A percentile compares a stretch with the other conserved stretches of the same genome.
phyloP scores from a whole-genome alignment of 1,139 yeast species.

The Lodderomyces margitis region DNA sequence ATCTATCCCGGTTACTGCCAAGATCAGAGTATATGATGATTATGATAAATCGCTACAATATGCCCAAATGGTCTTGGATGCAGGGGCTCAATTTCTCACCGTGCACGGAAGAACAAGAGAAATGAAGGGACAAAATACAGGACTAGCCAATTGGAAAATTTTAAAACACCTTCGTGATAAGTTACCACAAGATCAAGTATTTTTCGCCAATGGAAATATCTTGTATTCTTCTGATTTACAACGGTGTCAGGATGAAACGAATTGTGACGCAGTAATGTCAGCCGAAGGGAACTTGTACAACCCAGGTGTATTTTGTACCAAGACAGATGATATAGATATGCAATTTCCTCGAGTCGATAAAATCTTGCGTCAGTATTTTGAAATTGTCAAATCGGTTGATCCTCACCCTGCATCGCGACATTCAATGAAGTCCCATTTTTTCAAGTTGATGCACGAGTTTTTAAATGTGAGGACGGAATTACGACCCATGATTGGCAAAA shows the following conservation, averaged over 20 bases:
- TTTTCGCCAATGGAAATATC: constrained; percentile 91
- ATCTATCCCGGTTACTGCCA: constrained; percentile 89
- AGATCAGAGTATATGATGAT: constrained; percentile 86
- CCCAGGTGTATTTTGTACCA: constrained; percentile 84
- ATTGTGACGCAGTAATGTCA: constrained; percentile 93
- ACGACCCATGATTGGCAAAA: constrained; percentile 66
- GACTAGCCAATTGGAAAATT: constrained; percentile 90
- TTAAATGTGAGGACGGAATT: constrained; percentile 72
- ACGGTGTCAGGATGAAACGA: constrained; percentile 60
- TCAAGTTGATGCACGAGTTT: constrained; percentile 80
- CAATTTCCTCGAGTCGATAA: constrained; percentile 85
- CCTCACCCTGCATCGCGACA: constrained; percentile 69
- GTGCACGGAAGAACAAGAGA: constrained; percentile 96
- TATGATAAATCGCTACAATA: constrained; percentile 80
- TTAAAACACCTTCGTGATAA: constrained; percentile 74
- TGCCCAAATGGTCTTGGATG: constrained; percentile 86
- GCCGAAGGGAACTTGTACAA: constrained; percentile 95
- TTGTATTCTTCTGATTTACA: constrained; percentile 77
- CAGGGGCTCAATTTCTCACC: constrained; percentile 95
- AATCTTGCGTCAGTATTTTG: constrained; percentile 82
- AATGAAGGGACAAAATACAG: constrained; percentile 96
- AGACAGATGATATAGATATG: constrained; percentile 51
- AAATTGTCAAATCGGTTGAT: constrained; percentile 64
- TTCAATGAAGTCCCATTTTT: constrained; percentile 91
- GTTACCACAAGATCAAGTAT: constrained; percentile 78